Percentiles rank a stretch among this genome's conserved stretches.
Conservation (phyloP, 2,329 filamentous ascomycete species). For the Verticillium dahliae region DNA sequence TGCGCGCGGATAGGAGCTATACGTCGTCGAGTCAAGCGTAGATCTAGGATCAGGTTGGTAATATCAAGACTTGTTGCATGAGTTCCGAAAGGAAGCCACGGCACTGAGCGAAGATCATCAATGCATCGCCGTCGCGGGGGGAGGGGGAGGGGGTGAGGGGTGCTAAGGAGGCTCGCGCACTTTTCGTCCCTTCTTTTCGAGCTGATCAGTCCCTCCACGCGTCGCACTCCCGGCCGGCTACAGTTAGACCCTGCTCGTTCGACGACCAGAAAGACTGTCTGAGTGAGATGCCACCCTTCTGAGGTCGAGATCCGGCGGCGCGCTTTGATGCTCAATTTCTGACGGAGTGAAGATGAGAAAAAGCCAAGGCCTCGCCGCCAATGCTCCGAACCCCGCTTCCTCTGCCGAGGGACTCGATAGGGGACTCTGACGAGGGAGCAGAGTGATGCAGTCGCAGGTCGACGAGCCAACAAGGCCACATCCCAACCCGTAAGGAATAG, state of each 20-base stretch:
- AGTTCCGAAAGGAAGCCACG: not conserved
- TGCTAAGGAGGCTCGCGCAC: not conserved
- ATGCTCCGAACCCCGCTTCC: not conserved
- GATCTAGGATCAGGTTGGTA: not conserved
- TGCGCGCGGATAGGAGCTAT: not conserved
- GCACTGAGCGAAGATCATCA: not conserved
- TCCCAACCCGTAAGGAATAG: not conserved
- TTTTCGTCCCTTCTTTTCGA: not conserved
- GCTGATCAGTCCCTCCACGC: not conserved
- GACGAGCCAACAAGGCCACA: not conserved
- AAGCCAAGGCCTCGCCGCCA: not conserved
- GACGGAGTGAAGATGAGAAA: not conserved
- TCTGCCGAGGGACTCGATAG: not conserved
- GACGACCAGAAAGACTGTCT: not conserved
- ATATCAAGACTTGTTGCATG: not conserved
- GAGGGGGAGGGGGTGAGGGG: not conserved
- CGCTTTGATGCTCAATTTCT: not conserved
- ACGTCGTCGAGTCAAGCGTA: not conserved
- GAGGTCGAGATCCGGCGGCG: not conserved
- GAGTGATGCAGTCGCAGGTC: not conserved
- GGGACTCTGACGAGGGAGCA: not conserved
- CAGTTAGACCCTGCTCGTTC: not conserved
- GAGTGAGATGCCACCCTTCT: not conserved
- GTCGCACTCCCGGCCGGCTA: not conserved
- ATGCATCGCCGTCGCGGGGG: not conserved